Conservation (phyloP, 805 yeast genomes). For the Peterozyma toletana region DNA sequence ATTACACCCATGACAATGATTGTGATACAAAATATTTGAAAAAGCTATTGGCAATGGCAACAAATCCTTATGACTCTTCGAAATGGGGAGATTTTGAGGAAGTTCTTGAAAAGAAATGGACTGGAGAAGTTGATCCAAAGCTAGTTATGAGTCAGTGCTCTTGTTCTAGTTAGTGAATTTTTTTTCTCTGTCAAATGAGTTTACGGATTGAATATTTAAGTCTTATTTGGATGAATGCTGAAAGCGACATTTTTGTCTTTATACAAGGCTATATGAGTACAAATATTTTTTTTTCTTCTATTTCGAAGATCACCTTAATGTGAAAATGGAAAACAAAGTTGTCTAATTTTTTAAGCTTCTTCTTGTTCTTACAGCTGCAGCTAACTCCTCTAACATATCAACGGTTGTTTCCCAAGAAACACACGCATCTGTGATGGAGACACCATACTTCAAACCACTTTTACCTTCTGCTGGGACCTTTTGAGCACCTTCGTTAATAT, state of each 20-base stretch:
- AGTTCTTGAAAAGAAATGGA: conserved; percentile 52
- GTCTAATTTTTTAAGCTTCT: conserved; percentile 34
- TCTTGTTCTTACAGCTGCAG: conserved; percentile 80
- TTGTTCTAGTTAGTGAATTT: conserved; percentile 57
- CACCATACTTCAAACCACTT: conserved; percentile 77
- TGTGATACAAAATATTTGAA: conserved; percentile 44
- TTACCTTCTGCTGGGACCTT: conserved; percentile 53
- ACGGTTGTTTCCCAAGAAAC: conserved; percentile 89
- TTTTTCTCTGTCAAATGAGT: too few species aligned
- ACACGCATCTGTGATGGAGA: conserved; percentile 95
- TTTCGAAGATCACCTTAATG: too few species aligned
- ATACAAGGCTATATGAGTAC: too few species aligned
- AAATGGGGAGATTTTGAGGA: conserved; percentile 65
- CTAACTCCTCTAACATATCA: conserved; percentile 67
- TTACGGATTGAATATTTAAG: too few species aligned
- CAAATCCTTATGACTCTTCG: conserved; percentile 60
- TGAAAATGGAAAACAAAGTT: too few species aligned
- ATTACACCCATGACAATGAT: conserved; percentile 42
- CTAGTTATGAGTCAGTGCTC: conserved; percentile 64
- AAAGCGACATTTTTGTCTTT: too few species aligned
- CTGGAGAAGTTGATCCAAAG: conserved; percentile 39
- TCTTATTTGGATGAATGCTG: too few species aligned
- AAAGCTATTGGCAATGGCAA: conserved; percentile 64
- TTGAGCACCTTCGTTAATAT: conserved; percentile 89
- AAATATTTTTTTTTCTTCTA: too few species aligned